Base-by-base conservation (phyloP, 1,284 basidiomycete species). In the Apiotrichum laibachii region DNA sequence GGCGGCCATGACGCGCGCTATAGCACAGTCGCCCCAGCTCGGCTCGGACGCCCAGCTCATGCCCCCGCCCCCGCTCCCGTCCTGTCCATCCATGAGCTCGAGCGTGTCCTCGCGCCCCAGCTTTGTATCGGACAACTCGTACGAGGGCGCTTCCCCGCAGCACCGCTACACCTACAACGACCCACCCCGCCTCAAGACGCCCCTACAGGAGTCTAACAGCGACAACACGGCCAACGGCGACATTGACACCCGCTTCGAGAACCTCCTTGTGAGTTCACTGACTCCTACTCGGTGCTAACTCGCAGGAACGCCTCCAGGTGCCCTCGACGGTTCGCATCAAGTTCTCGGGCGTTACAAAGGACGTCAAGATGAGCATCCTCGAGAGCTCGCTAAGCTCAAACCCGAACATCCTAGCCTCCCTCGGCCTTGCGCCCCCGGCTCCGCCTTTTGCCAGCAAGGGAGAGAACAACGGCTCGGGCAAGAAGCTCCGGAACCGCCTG, bases 311-410 rank as follows among this genome's bases (percentile, higher is more conserved):
- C 9, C 66, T 77, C 21, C 71, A 77, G 59, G 71, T 77, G 9
- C 68, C 75, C 6, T 62, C 62, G 2, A 68, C 66, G 5, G 75
- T 77, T 12, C 68, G 75, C 50, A 60, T 69, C 48, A 77, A 75
- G 56, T 75, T 77, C 56, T 52, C 63, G 6, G 67, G 67, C 5
- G 75, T 77, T 8, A 71, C 71, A 11, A 56, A 61, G 31, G 70
- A 71, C 43, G 72, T 77, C 56, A 77, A 77, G 61, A 60, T 62
- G 34, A 70, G 69, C 43, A 75, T 77, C 35, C 66, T 77, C n/a
- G 49, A 61, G 6, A 72, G 71, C 12, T 68, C 69, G n/a, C 56
- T 67, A 37, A 67, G 62, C 8, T 70, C 69, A 48, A 75, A 77
- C 59, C 68, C 73, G 11, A 59, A 69, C 56, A 71, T 74, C 45